A percentile compares a stretch with the other conserved stretches of the same genome.
Conservation (phyloP, 495 filamentous ascomycete species). For the Jackrogersella multiformis region DNA sequence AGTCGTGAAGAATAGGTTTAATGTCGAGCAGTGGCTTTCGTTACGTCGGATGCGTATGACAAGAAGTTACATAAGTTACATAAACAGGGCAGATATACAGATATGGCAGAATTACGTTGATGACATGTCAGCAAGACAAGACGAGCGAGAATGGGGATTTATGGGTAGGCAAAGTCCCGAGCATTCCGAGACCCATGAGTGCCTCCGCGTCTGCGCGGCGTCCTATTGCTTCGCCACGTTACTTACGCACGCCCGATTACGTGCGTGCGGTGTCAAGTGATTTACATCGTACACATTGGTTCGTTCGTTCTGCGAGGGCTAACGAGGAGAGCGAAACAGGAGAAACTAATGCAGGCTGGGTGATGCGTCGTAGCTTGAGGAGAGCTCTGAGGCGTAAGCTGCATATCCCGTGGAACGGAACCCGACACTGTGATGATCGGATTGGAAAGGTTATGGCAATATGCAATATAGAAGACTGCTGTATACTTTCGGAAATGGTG, state of each 20-base stretch:
- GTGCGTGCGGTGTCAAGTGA: background rate
- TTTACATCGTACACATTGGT: background rate
- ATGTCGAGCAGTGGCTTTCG: no score
- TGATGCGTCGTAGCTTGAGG: background rate
- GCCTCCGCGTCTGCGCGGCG: background rate
- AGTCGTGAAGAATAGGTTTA: no score
- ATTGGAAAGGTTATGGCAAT: no score
- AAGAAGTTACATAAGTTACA: no score
- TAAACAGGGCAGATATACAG: background rate
- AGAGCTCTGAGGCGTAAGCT: no score
- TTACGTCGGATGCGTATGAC: no score
- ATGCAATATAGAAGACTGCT: no score
- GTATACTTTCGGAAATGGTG: no score
- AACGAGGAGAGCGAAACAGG: background rate
- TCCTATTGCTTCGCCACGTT: background rate
- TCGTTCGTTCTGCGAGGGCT: background rate
- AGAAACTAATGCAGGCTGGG: background rate
- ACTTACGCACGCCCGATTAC: slow-evolving; percentile 5
- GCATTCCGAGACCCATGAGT: background rate
- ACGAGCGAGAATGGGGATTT: background rate
- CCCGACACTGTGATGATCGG: no score
- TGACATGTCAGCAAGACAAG: background rate
- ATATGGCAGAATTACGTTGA: no score
- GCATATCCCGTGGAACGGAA: no score
- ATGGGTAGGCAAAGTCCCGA: background rate